These are phyloP conservation scores for Podospora australis DNA, from an alignment of 495 filamentous ascomycete genomes.

Conservation along the genomic window DNA sequence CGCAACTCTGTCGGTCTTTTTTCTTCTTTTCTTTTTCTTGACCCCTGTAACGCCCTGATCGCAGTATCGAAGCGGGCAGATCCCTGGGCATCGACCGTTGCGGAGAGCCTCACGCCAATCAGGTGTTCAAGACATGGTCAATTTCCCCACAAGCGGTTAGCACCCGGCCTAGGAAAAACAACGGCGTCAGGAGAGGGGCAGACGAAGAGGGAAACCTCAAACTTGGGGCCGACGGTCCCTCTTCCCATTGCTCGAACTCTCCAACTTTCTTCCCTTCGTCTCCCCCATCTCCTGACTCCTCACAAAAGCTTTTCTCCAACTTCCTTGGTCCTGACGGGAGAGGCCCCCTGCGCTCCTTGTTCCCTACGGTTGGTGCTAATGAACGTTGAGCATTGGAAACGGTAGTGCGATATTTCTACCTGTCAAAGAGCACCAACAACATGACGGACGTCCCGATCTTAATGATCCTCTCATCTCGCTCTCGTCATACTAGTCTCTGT, in stretches of 20 bases:
- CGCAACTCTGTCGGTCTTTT: too few relatives aligned
- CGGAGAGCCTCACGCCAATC: slow-evolving; percentile 10
- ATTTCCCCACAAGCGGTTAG: too few relatives aligned
- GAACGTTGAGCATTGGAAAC: slow-evolving; percentile 1
- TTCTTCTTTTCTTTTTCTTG: neutral
- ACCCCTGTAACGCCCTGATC: slow-evolving; percentile 20
- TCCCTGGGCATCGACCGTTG: slow-evolving; percentile 13
- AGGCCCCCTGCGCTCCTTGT: neutral
- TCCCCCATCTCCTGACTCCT: too few relatives aligned
- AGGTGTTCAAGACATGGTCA: neutral
- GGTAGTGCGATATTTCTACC: slow-evolving; percentile 3
- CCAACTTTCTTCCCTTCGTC: slow-evolving; percentile 1
- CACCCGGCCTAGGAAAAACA: too few relatives aligned
- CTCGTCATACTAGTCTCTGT: neutral
- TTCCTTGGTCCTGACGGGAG: neutral
- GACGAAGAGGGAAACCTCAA: slow-evolving; percentile 2
- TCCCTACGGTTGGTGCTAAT: neutral
- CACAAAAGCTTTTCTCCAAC: slow-evolving; percentile 8
- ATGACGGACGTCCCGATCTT: neutral
- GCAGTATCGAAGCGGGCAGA: slow-evolving; percentile 10
- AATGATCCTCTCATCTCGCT: slow-evolving; percentile 15
- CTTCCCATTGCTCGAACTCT: slow-evolving; percentile 16
- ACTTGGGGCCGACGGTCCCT: slow-evolving; percentile 27
- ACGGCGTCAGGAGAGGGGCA: slow-evolving; percentile 4
- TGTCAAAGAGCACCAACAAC: too few relatives aligned